Conservation (phyloP, 2,329 filamentous ascomycete genomes). For the Drechslerella dactyloides region DNA sequence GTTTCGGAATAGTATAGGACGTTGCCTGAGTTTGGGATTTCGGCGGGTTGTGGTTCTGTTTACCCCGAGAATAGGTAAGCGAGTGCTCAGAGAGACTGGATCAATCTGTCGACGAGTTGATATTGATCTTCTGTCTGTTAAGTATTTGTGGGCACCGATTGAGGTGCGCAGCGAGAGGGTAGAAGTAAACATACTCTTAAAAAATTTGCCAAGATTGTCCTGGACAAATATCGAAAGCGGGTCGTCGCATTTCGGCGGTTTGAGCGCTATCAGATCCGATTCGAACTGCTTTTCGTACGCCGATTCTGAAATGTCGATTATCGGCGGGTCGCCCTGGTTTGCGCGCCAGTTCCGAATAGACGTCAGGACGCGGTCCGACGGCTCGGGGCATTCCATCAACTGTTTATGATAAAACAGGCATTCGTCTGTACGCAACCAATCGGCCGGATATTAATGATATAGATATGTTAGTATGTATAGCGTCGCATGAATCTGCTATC, state of each 20-base stretch:
- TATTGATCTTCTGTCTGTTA: too few species aligned
- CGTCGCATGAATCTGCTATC: not conserved
- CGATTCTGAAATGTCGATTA: constrained; percentile 39
- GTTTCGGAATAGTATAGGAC: constrained; percentile 49
- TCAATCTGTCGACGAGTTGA: too few species aligned
- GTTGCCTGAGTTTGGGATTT: constrained; percentile 42
- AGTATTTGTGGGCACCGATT: not conserved
- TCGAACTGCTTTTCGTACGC: constrained; percentile 36
- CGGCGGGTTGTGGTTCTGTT: constrained; percentile 28
- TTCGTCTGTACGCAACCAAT: constrained; percentile 8
- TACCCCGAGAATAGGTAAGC: not conserved
- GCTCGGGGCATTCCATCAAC: constrained; percentile 31
- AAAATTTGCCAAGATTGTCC: constrained; percentile 44
- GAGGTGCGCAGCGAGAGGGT: not conserved
- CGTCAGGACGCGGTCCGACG: constrained; percentile 24
- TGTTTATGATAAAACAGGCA: constrained; percentile 31
- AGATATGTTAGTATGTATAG: not conserved
- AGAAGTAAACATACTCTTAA: constrained; percentile 23
- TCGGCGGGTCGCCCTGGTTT: constrained; percentile 42
- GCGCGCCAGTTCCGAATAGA: constrained; percentile 44
- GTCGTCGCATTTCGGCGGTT: constrained; percentile 41
- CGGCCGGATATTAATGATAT: too few species aligned
- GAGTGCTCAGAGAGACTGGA: not conserved
- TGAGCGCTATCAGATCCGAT: constrained; percentile 38
- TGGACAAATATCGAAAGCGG: constrained; percentile 37